Evolutionary conservation across 768 basidiomycete genomes (phyloP), one percentile per base, ranked within the genome.

Genomic region (Saitozyma podzolica): DNA sequence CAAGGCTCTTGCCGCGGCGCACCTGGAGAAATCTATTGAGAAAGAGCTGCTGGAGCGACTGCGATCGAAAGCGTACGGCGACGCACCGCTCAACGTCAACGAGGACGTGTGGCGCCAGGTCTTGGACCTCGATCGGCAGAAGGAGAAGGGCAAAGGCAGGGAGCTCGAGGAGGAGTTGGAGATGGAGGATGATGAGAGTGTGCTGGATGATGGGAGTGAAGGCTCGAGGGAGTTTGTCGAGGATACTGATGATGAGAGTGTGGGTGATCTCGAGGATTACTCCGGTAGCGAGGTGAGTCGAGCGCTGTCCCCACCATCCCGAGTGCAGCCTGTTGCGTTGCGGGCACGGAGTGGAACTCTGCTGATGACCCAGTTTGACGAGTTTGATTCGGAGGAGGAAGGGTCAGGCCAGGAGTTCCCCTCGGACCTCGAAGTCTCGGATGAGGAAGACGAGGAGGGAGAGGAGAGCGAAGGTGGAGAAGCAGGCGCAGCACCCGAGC

Each of bases 11-110:
- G 88, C 91, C 1, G 96, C 95, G 1, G 96, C 96, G 0, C 92
- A 90, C 65, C 86, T 99, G 45, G 96, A 99, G 80, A 88, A 87
- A 61, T 90, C 91, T 11, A 97, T 99, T 70, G 90, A 97, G 79
- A 92, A 92, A 75, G 96, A 99, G 76, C 86, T 98, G 29, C 87
- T 99, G 52, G 92, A 95, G 71, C 90, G 96, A 16, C 84, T 99
- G 17, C 93, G 94, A 82, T 89, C 89, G 57, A 96, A 96, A 80
- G 94, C 95, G 16, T 98, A 99, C 75, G 95, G 96, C 49, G 95
- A 98, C 74, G 89, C 90, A 41, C 96, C 96, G 11, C 85, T 99
- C 50, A 98, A 99, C 79, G 94, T 99, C 61, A 98, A 99, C 80
- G 96, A 99, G 81, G 87, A 83, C 48, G 93, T 98, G 9, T 98